Evolutionary conservation across 1,284 basidiomycete genomes (phyloP), one percentile per base, ranked within the genome.

Genomic region (Cryptococcus neoformans): DNA sequence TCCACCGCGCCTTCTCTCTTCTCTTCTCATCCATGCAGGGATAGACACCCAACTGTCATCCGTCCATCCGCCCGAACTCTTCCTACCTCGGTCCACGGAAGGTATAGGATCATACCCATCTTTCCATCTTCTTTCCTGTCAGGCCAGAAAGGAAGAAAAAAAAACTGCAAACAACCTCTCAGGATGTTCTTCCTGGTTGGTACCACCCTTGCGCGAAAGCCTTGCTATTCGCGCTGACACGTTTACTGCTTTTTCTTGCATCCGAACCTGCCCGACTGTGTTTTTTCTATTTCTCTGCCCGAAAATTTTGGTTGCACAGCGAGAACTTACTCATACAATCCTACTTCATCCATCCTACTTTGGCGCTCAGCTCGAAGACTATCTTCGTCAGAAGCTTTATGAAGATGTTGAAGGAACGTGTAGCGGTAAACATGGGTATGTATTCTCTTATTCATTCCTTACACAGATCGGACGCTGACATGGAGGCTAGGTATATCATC

Each of bases 391-490:
- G 56, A 96, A 97, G 78, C 84, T 99, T 28, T 92, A 94, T 73
- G 86, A 91, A 17, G 94, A 98, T 75, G 94, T 98, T 58, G 95
- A 99, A 77, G 95, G 95, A 40, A 97, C 94, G 51, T 98, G 95
- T 73, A 92, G 90, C 42, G 95, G 95, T 53, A 87, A 90, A 69
- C 91, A 94, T 65, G 94, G 93, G 60, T 79, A 37, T 69, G 76
- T 74, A 44, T 50, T 47, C 42, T 35, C 9, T 21, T 48, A 38
- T 5, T 51, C 48, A 36, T 48, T 11, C 42, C 38, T 14, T 16
- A 21, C 21, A 16, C 14, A 16, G 16, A 3, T 28, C 28, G 28
- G 28, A 28, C 28, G 28, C 21, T 28, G 6, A 51, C 44, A 52
- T 16, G 12, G 46, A 21, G 14, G 28, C 57, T 28, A 79, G 78